Percentiles rank a stretch among this genome's conserved stretches.
Conservation (phyloP, 352 stramenopile genomes). For the Phytophthora cactorum region DNA sequence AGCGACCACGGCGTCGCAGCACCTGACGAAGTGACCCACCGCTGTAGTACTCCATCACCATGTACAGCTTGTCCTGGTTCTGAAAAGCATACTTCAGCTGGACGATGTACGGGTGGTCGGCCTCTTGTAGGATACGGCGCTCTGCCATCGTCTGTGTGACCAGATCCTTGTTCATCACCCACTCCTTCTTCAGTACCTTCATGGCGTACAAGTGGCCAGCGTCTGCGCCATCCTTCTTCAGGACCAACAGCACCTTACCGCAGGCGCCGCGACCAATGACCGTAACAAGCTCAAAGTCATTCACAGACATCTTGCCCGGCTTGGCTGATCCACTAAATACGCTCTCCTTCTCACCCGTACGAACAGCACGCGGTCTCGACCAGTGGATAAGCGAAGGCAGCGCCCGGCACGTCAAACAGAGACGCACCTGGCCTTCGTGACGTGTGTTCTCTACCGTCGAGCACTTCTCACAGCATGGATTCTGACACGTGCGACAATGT, state of each 20-base stretch:
- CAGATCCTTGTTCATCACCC: slow-evolving; percentile 84
- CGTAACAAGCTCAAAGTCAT: slow-evolving; percentile 78
- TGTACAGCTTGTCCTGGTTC: slow-evolving; percentile 84
- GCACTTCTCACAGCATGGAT: slow-evolving; percentile 73
- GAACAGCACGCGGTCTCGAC: slow-evolving; percentile 67
- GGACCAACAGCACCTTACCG: slow-evolving; percentile 70
- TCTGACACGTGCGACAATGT: slow-evolving; percentile 76
- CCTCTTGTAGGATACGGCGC: slow-evolving; percentile 74
- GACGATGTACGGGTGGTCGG: slow-evolving; percentile 80
- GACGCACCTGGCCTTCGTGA: slow-evolving; percentile 67
- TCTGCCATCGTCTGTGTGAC: slow-evolving; percentile 83
- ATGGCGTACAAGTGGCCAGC: slow-evolving; percentile 71
- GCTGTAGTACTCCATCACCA: slow-evolving; percentile 87
- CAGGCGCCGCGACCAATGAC: slow-evolving; percentile 77
- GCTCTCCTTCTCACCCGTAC: slow-evolving; percentile 72
- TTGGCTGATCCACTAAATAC: slow-evolving; percentile 71
- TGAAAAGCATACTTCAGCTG: slow-evolving; percentile 80
- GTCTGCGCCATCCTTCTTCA: slow-evolving; percentile 72
- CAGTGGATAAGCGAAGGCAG: slow-evolving; percentile 75
- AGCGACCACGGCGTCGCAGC: slow-evolving; percentile 63
- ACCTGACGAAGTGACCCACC: slow-evolving; percentile 72
- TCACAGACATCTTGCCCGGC: slow-evolving; percentile 76
- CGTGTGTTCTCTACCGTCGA: slow-evolving; percentile 68
- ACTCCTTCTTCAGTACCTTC: slow-evolving; percentile 85
- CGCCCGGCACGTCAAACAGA: slow-evolving; percentile 63